Evolutionary conservation across 2,329 filamentous ascomycete genomes (phyloP), one percentile per base, ranked within the genome.

Genomic region (Aspergillus spinulosporus): DNA sequence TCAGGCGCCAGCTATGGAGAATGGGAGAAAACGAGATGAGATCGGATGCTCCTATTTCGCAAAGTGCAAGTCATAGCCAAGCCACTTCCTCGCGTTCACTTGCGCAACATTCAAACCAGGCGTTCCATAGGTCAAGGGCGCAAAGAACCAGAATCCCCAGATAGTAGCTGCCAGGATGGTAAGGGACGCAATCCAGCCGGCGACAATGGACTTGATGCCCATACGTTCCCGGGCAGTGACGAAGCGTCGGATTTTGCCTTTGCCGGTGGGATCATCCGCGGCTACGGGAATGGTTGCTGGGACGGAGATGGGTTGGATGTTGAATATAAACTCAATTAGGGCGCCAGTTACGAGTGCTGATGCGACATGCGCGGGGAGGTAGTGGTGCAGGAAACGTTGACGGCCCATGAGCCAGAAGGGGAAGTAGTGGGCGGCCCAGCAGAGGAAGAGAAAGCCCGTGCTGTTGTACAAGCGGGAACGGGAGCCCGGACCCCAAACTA

Each of bases 381-480:
- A 99, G 76, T 99, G 94, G 75, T 99, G 94, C 65, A 99, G 77
- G 86, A 99, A 99, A 62, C 97, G 87, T 74, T 99, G 93, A 66
- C 93, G 92, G 55, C 93, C 93, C 93, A 99, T 99, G 62, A 97
- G 85, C 79, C 87, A 99, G 82, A 99, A 99, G 51, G 93, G 93
- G 74, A 96, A 86, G 80, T 97, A 99, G 74, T 99, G 94, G 2
- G 92, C 93, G 11, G 90, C 92, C 94, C 94, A 99, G 54, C 92
- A 91, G 56, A 99, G 84, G 85, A 97, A 97, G 81, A 99, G 95
- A 84, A 99, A 99, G 26, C 94, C 94, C 0, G 94, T 97, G 53
- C 92, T 97, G 82, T 97, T 97, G 79, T 99, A 99, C 49, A 99
- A 83, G 62, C 92, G 92, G 26, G 90, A 92, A 63, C 94, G 92